These are phyloP conservation scores for Phytopythium helicoides DNA, from an alignment of 352 stramenopile species.

Conservation along the genomic window DNA sequence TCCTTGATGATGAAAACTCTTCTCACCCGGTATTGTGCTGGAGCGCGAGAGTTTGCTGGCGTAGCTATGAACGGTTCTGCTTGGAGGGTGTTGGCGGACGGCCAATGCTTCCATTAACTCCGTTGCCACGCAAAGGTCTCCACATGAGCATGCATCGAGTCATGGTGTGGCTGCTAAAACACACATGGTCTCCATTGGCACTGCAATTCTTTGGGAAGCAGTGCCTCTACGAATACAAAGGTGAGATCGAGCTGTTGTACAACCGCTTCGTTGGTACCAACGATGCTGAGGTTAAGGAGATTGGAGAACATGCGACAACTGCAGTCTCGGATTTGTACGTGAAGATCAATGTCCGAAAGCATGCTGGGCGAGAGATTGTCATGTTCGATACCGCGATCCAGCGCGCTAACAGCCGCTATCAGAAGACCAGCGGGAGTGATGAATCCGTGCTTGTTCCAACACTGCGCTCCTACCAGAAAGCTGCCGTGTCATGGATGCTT, in stretches of 20 bases:
- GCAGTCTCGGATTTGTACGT: slow-evolving; percentile 61
- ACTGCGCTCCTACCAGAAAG: slow-evolving; percentile 96
- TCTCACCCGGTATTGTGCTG: slow-evolving; percentile 15
- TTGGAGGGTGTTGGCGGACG: background rate
- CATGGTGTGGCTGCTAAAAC: slow-evolving; percentile 60
- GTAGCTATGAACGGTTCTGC: slow-evolving; percentile 17
- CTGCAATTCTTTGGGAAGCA: slow-evolving; percentile 2
- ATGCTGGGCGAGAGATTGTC: slow-evolving; percentile 29
- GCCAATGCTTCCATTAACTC: slow-evolving; percentile 4
- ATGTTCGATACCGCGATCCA: slow-evolving; percentile 16
- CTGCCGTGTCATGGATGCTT: slow-evolving; percentile 94
- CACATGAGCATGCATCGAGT: slow-evolving; percentile 33
- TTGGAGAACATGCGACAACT: slow-evolving; percentile 19
- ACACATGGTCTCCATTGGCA: slow-evolving; percentile 8
- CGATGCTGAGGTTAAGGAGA: slow-evolving; percentile 1
- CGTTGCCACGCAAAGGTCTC: slow-evolving; percentile 8
- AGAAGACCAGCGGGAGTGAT: background rate
- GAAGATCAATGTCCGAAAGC: slow-evolving; percentile 35
- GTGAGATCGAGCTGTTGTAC: slow-evolving; percentile 55
- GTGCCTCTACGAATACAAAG: slow-evolving; percentile 46
- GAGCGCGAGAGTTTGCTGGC: slow-evolving; percentile 35
- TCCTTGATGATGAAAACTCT: background rate
- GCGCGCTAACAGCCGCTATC: background rate
- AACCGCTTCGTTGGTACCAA: slow-evolving; percentile 20
- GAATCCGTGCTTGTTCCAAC: slow-evolving; percentile 56